Evolutionary conservation across 139 green algal species (phyloP).

Genomic region (Deuterostichococcus epilithicus): DNA sequence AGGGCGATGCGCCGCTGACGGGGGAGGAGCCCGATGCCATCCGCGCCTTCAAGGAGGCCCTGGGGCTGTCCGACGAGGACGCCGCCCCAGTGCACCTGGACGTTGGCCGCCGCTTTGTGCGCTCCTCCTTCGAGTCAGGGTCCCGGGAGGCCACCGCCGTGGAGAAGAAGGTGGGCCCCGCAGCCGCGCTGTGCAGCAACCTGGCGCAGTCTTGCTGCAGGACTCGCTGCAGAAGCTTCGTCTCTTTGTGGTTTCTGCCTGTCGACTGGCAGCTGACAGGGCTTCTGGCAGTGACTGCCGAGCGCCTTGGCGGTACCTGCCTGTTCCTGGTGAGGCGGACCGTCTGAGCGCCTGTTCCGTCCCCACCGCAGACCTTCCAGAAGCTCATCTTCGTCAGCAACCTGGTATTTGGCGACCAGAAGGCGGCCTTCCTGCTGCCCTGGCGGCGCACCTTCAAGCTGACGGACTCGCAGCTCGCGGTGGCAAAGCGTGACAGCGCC

Average conservation of each 20-base stretch:
- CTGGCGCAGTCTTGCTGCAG: no score
- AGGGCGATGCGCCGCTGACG: conserved; percentile 67
- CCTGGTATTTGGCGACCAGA: conserved; percentile 78
- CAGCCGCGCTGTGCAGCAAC: no score
- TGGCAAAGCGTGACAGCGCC: conserved; percentile 80
- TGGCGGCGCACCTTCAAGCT: conserved; percentile 90
- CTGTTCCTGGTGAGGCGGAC: no score
- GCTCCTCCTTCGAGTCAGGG: conserved; percentile 62
- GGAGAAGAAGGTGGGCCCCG: conserved; percentile 46
- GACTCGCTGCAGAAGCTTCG: no score
- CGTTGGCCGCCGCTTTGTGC: conserved; percentile 72
- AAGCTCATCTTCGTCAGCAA: conserved; percentile 94
- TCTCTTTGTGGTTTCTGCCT: no score
- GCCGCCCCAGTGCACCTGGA: conserved; percentile 93
- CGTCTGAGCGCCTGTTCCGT: background rate
- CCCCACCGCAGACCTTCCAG: conserved; percentile 73
- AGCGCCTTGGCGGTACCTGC: no score
- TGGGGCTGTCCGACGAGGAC: conserved; percentile 86
- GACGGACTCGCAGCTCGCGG: conserved; percentile 74
- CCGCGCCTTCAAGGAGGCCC: conserved; percentile 73
- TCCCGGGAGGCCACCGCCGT: conserved; percentile 53
- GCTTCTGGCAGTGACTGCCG: no score
- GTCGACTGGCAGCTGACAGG: no score
- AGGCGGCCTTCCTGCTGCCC: conserved; percentile 85
- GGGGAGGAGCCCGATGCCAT: conserved; percentile 63